A percentile compares a stretch with the other conserved stretches of the same genome.
Conservation (phyloP, 2,329 filamentous ascomycete species). For the Daldinia eschscholtzii region DNA sequence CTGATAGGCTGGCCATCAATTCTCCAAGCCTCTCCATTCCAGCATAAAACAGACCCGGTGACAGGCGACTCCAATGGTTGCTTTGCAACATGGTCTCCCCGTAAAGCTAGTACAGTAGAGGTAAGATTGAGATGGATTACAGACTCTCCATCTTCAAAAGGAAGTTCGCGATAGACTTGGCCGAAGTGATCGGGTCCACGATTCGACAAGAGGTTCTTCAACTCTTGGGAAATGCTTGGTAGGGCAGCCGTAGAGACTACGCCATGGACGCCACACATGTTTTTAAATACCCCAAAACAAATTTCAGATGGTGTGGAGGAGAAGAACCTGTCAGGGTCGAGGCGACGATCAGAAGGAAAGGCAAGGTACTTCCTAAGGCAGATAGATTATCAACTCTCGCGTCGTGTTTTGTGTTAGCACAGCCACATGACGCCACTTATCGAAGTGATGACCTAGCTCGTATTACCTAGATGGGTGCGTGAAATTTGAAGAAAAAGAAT, state of each 20-base stretch:
- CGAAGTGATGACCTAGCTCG: not conserved
- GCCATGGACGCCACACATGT: constrained; percentile 73
- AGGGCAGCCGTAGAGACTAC: constrained; percentile 58
- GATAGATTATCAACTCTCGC: constrained; percentile 1
- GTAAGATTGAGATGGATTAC: constrained; percentile 65
- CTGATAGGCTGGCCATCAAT: constrained; percentile 68
- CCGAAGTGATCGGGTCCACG: constrained; percentile 72
- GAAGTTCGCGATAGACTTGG: constrained; percentile 52
- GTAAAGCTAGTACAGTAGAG: constrained; percentile 91
- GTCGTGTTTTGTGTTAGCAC: constrained; percentile 9
- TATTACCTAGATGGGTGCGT: constrained; percentile 1
- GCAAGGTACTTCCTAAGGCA: not conserved
- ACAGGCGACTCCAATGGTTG: constrained; percentile 77
- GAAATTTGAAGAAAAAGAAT: not conserved
- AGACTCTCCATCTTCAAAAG: constrained; percentile 45
- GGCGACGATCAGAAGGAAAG: not conserved
- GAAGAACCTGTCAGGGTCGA: constrained; percentile 2
- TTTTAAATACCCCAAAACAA: constrained; percentile 20
- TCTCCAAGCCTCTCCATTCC: constrained; percentile 98
- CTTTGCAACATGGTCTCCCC: constrained; percentile 75
- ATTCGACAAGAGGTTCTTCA: constrained; percentile 64
- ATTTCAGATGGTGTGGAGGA: constrained; percentile 2
- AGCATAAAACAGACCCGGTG: constrained; percentile 81
- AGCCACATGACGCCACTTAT: constrained; percentile 16
- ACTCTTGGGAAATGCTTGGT: constrained; percentile 51